These are phyloP conservation scores for Mucor saturninus DNA, from an alignment of 371 early-diverging fungal genomes.

Conservation along the genomic window DNA sequence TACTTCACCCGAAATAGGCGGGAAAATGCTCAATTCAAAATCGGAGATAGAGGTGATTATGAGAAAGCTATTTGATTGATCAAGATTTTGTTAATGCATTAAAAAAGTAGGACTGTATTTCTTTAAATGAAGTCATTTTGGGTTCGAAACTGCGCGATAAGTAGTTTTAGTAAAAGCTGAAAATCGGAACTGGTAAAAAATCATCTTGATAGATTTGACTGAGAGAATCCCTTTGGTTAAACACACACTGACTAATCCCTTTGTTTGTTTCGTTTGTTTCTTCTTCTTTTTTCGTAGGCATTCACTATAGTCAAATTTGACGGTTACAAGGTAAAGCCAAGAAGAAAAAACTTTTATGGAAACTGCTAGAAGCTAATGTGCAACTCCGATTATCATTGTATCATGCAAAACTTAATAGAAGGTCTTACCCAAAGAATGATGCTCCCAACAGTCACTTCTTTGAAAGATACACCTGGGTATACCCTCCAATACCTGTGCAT, in stretches of 20 bases:
- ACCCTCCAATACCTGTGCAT: too few relatives aligned
- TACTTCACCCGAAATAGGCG: too few relatives aligned
- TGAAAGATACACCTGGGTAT: too few relatives aligned
- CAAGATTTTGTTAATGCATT: conserved; percentile 1
- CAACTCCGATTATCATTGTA: not conserved
- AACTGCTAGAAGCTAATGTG: not conserved
- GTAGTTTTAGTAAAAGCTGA: not conserved
- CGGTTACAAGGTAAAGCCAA: not conserved
- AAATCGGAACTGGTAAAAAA: too few relatives aligned
- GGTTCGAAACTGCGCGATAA: conserved; percentile 6
- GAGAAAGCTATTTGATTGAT: not conserved
- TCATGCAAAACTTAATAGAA: not conserved
- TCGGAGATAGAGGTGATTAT: conserved; percentile 24
- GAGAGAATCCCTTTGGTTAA: conserved; percentile 3
- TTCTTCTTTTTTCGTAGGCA: not conserved
- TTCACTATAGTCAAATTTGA: not conserved
- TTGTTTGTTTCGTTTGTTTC: not conserved
- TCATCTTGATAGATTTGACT: conserved; percentile 7
- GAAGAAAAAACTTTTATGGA: not conserved
- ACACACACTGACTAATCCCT: not conserved
- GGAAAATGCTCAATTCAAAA: not conserved
- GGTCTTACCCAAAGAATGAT: not conserved
- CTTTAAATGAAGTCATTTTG: conserved; percentile 5
- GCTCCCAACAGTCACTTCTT: not conserved
- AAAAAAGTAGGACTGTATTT: conserved; percentile 6